Conservation (phyloP, 2,329 filamentous ascomycete species). For the Stachybotrys chartarum region DNA sequence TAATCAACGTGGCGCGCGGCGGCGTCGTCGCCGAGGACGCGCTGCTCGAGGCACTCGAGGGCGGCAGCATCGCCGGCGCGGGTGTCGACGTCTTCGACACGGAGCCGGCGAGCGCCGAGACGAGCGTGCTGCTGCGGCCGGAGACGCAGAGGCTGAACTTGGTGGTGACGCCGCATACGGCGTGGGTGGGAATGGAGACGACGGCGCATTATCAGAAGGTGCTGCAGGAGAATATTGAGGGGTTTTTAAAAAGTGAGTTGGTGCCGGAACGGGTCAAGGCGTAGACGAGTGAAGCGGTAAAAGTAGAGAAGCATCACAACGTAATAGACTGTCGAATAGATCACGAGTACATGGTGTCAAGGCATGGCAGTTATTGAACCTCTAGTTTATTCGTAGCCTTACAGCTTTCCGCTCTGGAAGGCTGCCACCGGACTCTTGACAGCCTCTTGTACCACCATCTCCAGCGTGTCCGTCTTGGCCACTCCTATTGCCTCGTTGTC, state of each 20-base stretch:
- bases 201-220: too few species aligned
- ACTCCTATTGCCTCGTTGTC: slow-evolving; percentile 56
- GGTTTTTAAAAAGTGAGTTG: too few species aligned
- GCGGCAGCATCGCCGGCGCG: slow-evolving; percentile 22
- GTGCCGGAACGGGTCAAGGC: too few species aligned
- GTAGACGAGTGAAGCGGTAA: too few species aligned
- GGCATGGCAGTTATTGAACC: too few species aligned
- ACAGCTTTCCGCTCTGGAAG: too few species aligned
- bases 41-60: slow-evolving; percentile 19
- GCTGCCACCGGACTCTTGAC: too few species aligned
- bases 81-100: slow-evolving; percentile 24
- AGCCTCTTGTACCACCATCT: too few species aligned
- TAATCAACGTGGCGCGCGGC: slow-evolving; percentile 23
- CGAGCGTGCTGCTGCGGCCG: background rate
- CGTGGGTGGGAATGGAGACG: background rate
- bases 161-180: background rate
- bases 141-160: background rate
- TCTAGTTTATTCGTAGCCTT: too few species aligned
- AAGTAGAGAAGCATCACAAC: too few species aligned
- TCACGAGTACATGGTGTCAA: too few species aligned
- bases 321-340: background rate
- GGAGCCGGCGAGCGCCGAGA: slow-evolving; percentile 11
- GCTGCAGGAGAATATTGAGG: too few species aligned
- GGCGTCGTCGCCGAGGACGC: slow-evolving; percentile 26
- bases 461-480: slow-evolving; percentile 35